These are phyloP conservation scores for Polychaeton citri DNA, from an alignment of 2,329 filamentous ascomycete species.

Conservation along the genomic window DNA sequence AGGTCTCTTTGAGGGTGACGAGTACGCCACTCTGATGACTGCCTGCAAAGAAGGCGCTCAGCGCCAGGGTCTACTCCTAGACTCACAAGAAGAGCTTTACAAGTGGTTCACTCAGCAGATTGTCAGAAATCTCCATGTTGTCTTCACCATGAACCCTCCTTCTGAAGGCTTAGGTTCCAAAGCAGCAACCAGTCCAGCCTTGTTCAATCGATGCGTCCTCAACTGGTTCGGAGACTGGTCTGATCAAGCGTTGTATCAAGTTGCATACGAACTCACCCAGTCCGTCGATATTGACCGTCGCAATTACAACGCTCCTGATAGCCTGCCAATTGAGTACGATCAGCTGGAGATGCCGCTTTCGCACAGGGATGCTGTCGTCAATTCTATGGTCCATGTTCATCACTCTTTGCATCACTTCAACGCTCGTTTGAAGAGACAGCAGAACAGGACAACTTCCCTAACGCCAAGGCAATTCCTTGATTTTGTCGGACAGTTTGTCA, in stretches of 20 bases:
- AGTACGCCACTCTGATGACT: conserved; percentile 96
- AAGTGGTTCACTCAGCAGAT: conserved; percentile 99
- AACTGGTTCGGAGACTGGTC: conserved; percentile 99
- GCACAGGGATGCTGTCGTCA: conserved; percentile 84
- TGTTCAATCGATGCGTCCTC: conserved; percentile 98
- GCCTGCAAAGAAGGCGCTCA: conserved; percentile 97
- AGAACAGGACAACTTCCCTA: conserved; percentile 82
- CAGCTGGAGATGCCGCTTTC: conserved; percentile 72
- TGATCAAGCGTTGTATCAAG: conserved; percentile 96
- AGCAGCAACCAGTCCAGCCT: conserved; percentile 87
- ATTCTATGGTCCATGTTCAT: conserved; percentile 98
- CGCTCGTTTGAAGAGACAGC: conserved; percentile 72
- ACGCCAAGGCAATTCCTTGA: conserved; percentile 96
- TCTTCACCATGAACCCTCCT: conserved; percentile 99
- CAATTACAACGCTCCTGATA: conserved; percentile 76
- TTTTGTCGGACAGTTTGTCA: conserved; percentile 95
- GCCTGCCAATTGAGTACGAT: conserved; percentile 83
- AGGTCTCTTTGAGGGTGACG: conserved; percentile 96
- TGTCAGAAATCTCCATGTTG: conserved; percentile 95
- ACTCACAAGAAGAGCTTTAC: conserved; percentile 98
- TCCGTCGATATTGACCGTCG: conserved; percentile 89
- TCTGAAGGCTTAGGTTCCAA: conserved; percentile 91
- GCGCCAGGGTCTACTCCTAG: conserved; percentile 82
- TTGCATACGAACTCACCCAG: conserved; percentile 86
- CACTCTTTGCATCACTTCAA: conserved; percentile 91